Conservation (phyloP, 2,329 filamentous ascomycete species). For the Diaporthe nobilis region DNA sequence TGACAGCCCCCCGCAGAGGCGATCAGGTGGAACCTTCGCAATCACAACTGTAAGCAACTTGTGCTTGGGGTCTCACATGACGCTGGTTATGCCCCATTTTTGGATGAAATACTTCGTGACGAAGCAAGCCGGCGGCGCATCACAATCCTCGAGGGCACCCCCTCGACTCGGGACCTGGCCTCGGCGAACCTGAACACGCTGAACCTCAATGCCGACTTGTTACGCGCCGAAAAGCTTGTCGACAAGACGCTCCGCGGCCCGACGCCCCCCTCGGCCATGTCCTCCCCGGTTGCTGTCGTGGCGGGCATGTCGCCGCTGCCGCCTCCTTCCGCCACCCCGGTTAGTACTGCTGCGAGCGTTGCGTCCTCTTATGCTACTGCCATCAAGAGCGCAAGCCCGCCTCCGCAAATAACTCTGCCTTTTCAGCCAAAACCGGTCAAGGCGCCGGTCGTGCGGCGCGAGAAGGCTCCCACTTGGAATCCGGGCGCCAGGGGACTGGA, state of each 20-base stretch:
- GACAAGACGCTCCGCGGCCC: conserved; percentile 51
- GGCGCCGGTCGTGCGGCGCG: conserved; percentile 42
- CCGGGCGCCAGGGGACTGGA: conserved; percentile 70
- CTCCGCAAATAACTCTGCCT: conserved; percentile 60
- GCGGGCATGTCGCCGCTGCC: conserved; percentile 42
- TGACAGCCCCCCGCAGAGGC: conserved; percentile 56
- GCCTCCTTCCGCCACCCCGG: conserved; percentile 47
- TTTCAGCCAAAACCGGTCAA: conserved; percentile 48
- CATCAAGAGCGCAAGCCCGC: conserved; percentile 58
- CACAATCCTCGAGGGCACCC: conserved; percentile 67
- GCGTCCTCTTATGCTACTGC: conserved; percentile 59
- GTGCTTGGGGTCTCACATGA: conserved; percentile 75
- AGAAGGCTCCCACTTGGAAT: conserved; percentile 60
- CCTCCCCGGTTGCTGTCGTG: conserved; percentile 34
- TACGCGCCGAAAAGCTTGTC: conserved; percentile 67
- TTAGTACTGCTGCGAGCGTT: conserved; percentile 36
- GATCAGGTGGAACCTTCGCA: conserved; percentile 70
- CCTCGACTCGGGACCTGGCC: conserved; percentile 64
- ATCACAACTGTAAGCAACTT: conserved; percentile 73
- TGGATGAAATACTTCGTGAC: conserved; percentile 68
- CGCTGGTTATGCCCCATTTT: conserved; percentile 70
- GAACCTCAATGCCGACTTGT: conserved; percentile 62
- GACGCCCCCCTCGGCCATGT: conserved; percentile 27
- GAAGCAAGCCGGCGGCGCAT: conserved; percentile 59
- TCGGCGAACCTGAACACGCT: conserved; percentile 62